These are phyloP conservation scores for Solanum chaucha DNA, from an alignment of 257 asterid species.

Conservation along the genomic window DNA sequence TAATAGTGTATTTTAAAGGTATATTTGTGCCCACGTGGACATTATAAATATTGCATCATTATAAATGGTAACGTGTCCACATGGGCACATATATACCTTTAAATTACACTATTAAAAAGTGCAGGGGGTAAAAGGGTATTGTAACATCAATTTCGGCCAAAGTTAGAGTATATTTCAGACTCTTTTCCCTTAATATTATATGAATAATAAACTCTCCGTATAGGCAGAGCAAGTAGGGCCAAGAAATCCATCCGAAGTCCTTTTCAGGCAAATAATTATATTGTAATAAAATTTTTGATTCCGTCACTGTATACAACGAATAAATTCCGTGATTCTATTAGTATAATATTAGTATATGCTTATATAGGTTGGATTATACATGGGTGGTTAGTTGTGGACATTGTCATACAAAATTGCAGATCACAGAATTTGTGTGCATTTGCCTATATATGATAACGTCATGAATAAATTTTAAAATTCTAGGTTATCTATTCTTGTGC, in stretches of 20 bases:
- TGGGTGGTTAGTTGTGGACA: not conserved
- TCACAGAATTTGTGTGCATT: not conserved
- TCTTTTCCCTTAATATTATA: not conserved
- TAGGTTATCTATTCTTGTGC: not conserved
- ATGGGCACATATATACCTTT: too few relatives aligned
- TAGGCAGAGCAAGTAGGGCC: not conserved
- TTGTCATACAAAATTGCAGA: not conserved
- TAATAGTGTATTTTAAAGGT: too few relatives aligned
- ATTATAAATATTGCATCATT: too few relatives aligned
- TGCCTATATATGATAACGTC: not conserved
- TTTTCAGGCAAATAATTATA: not conserved
- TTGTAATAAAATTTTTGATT: fast-evolving
- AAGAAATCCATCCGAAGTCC: not conserved
- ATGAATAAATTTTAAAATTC: not conserved
- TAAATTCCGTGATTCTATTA: not conserved
- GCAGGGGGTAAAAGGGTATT: too few relatives aligned
- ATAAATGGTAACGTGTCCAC: too few relatives aligned
- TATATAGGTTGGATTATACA: not conserved
- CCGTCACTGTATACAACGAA: fast-evolving
- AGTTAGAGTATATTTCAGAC: too few relatives aligned
- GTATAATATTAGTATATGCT: not conserved
- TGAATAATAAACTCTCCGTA: not conserved
- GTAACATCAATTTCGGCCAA: too few relatives aligned
- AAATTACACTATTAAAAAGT: too few relatives aligned
- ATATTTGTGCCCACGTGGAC: too few relatives aligned